These are phyloP conservation scores for Hygrocybe punicea DNA, from an alignment of 768 basidiomycete species.

Conservation along the genomic window DNA sequence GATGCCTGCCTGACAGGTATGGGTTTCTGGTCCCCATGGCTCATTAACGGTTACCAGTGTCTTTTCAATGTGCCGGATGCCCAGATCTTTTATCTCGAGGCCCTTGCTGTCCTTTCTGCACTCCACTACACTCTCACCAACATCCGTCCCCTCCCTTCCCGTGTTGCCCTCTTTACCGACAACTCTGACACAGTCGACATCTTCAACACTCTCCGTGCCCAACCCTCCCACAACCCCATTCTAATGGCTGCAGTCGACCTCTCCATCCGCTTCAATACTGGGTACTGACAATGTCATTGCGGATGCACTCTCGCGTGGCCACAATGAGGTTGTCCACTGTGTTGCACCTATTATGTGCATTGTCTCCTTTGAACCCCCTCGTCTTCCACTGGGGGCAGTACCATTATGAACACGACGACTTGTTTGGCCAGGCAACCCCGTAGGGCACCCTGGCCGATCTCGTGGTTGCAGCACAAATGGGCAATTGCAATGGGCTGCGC, in stretches of 20 bases:
- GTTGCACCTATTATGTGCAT: slow-evolving; percentile 3
- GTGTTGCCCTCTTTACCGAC: slow-evolving; percentile 15
- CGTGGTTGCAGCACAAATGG: slow-evolving; percentile 27
- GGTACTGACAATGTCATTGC: slow-evolving; percentile 26
- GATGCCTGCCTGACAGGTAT: no score
- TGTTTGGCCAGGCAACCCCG: slow-evolving; percentile 26
- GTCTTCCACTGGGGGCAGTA: slow-evolving; percentile 21
- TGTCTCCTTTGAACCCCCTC: slow-evolving; percentile 12
- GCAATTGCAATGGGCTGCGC: slow-evolving; percentile 32
- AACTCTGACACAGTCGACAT: slow-evolving; percentile 8
- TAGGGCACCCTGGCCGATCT: slow-evolving; percentile 28
- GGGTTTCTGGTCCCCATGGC: no score
- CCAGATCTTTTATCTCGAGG: slow-evolving; percentile 15
- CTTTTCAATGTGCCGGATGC: no score
- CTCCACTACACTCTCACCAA: neutral
- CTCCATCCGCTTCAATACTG: slow-evolving; percentile 10
- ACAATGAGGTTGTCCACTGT: neutral
- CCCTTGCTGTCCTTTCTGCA: slow-evolving; percentile 8
- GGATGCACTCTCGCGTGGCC: slow-evolving; percentile 29
- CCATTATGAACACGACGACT: slow-evolving; percentile 14
- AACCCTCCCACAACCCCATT: slow-evolving; percentile 24
- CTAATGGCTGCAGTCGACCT: slow-evolving; percentile 17
- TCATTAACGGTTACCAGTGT: no score
- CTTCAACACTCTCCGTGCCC: slow-evolving; percentile 13
- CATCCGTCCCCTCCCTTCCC: neutral